Evolutionary conservation across 805 yeast genomes (phyloP).

Genomic region (Lachancea nothofagi): DNA sequence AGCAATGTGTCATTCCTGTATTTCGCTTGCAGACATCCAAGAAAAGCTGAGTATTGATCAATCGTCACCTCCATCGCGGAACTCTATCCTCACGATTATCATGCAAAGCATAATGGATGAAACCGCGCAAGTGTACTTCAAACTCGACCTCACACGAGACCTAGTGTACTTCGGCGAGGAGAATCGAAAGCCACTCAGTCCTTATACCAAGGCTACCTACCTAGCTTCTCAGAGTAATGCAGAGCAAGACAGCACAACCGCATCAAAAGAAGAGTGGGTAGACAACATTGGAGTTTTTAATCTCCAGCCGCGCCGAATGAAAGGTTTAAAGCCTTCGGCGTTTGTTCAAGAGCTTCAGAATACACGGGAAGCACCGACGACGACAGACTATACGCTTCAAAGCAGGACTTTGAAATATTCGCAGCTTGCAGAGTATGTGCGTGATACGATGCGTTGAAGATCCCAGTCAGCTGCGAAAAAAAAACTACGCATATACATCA

Average conservation of each 20-base stretch:
- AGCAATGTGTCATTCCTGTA: constrained; percentile 27
- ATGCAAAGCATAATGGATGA: constrained; percentile 28
- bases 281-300: constrained; percentile 23
- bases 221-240: background rate
- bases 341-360: constrained; percentile 10
- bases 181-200: constrained; percentile 12
- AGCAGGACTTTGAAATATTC: constrained; percentile 2
- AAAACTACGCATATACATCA: background rate
- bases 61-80: constrained; percentile 14
- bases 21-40: constrained; percentile 25
- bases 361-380: background rate
- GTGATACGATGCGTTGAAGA: constrained; percentile 3
- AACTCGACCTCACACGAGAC: constrained; percentile 26
- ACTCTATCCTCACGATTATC: constrained; percentile 24
- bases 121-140: constrained; percentile 25
- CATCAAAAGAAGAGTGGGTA: constrained; percentile 16
- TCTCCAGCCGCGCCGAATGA: constrained; percentile 13
- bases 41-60: constrained; percentile 13
- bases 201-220: constrained; percentile 4
- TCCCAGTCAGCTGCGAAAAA: background rate
- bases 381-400: background rate
- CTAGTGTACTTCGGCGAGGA: constrained; percentile 28
- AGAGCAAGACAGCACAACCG: background rate
- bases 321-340: constrained; percentile 6
- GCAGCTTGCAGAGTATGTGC: constrained; percentile 1